Percentiles rank a stretch among this genome's conserved stretches.
phyloP scores from a whole-genome alignment of 805 yeast genomes.

The Kuraishia molischiana region DNA sequence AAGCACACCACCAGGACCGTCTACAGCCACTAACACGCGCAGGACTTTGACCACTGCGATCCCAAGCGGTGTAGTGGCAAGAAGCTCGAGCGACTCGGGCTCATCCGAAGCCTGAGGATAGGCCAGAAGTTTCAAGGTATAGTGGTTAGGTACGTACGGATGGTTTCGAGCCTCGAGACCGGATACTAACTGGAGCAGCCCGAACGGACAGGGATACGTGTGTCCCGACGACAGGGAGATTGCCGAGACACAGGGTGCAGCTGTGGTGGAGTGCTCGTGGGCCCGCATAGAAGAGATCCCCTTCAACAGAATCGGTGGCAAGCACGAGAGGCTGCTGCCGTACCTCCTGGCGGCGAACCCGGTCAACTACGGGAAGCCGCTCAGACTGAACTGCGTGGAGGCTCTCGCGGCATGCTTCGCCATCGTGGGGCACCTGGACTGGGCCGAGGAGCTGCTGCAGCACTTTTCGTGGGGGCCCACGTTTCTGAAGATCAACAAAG shows the following conservation, averaged over 20 bases:
- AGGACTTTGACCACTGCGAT: constrained; percentile 94
- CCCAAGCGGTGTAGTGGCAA: constrained; percentile 97
- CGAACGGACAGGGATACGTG: constrained; percentile 83
- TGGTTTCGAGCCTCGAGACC: neutral
- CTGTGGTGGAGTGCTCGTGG: constrained; percentile 99
- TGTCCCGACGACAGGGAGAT: constrained; percentile 78
- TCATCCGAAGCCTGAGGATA: constrained; percentile 68
- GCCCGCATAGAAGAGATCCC: constrained; percentile 97
- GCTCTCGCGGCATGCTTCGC: constrained; percentile 97
- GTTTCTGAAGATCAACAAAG: constrained; percentile 74
- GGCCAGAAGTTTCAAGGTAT: constrained; percentile 92
- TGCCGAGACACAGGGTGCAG: constrained; percentile 80
- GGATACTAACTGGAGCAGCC: constrained; percentile 20
- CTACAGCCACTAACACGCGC: neutral
- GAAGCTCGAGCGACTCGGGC: constrained; percentile 80
- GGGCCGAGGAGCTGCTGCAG: constrained; percentile 71
- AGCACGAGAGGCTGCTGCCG: constrained; percentile 77
- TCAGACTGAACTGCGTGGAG: constrained; percentile 94
- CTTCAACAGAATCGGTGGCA: constrained; percentile 85
- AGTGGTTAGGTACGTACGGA: constrained; percentile 50
- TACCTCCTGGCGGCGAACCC: constrained; percentile 94
- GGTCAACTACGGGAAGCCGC: constrained; percentile 93
- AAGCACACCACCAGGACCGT: neutral
- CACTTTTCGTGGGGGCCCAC: constrained; percentile 94
- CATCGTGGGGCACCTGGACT: constrained; percentile 81